Evolutionary conservation across 2,329 filamentous ascomycete genomes (phyloP).

Genomic region (Colletotrichum aenigma): DNA sequence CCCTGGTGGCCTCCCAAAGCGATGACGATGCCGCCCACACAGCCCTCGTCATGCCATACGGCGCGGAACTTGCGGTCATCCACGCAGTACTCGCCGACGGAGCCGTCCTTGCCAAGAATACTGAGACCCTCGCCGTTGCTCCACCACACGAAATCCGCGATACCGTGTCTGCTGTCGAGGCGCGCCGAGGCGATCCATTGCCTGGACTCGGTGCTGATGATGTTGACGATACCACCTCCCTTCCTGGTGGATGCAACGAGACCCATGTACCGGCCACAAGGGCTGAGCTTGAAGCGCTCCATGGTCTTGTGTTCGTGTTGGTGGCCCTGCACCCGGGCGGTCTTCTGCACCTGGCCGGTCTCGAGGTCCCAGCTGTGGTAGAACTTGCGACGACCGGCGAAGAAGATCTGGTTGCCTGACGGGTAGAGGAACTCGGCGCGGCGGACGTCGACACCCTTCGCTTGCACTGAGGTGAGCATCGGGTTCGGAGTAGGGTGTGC

Average conservation of each 20-base stretch:
- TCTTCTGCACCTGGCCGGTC: slow-evolving; percentile 81
- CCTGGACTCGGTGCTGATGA: slow-evolving; percentile 78
- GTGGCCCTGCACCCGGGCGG: slow-evolving; percentile 76
- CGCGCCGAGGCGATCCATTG: slow-evolving; percentile 89
- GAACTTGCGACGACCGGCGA: slow-evolving; percentile 85
- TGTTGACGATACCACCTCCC: slow-evolving; percentile 86
- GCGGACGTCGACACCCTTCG: slow-evolving; percentile 81
- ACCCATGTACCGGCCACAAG: slow-evolving; percentile 85
- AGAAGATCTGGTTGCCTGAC: slow-evolving; percentile 79
- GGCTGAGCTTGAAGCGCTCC: slow-evolving; percentile 88
- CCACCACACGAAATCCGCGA: slow-evolving; percentile 96
- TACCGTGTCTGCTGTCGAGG: slow-evolving; percentile 80
- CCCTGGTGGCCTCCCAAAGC: slow-evolving; percentile 75
- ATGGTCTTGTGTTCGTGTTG: slow-evolving; percentile 85
- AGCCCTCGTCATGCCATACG: slow-evolving; percentile 89
- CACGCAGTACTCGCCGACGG: slow-evolving; percentile 88
- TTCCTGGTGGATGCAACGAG: slow-evolving; percentile 81
- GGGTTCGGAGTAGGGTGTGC: slow-evolving; percentile 83
- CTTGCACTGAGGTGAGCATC: slow-evolving; percentile 86
- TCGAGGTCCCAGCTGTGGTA: slow-evolving; percentile 95
- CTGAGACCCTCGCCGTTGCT: slow-evolving; percentile 79
- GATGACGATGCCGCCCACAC: slow-evolving; percentile 82
- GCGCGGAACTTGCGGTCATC: slow-evolving; percentile 71
- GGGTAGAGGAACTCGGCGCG: slow-evolving; percentile 81
- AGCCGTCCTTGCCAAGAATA: slow-evolving; percentile 84